Evolutionary conservation across 495 filamentous ascomycete genomes (phyloP).

Genomic region (Pseudevernia furfuracea): DNA sequence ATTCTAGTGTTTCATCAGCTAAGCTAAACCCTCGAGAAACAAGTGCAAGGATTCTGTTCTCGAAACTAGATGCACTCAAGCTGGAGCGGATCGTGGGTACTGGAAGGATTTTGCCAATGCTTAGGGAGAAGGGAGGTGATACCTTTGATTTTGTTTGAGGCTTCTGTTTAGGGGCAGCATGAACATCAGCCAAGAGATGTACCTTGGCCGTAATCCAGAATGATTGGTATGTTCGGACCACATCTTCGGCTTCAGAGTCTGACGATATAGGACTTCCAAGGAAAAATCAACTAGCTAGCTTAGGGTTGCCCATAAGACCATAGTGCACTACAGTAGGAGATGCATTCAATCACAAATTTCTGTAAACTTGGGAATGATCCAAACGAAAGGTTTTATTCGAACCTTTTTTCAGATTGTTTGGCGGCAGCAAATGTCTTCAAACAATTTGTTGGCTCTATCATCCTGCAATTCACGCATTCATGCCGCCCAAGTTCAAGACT

Average conservation of each 20-base stretch:
- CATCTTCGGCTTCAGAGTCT: neutral
- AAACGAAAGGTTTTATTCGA: neutral
- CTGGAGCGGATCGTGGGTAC: slow-evolving; percentile 84
- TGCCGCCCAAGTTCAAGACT: neutral
- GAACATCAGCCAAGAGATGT: neutral
- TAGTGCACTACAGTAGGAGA: neutral
- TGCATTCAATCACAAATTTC: neutral
- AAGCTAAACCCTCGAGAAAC: slow-evolving; percentile 28
- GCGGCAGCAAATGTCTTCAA: neutral
- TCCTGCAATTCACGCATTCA: neutral
- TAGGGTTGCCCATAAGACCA: neutral
- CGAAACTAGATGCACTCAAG: slow-evolving; percentile 78
- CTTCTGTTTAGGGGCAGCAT: neutral
- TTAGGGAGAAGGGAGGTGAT: slow-evolving; percentile 71
- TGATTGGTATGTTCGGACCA: neutral
- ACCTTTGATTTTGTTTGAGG: slow-evolving; percentile 73
- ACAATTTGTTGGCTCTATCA: neutral
- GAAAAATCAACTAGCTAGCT: neutral
- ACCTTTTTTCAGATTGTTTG: too few relatives aligned
- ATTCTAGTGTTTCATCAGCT: slow-evolving; percentile 33
- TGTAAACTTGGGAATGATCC: neutral
- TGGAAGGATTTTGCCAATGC: slow-evolving; percentile 57
- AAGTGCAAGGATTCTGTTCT: slow-evolving; percentile 67
- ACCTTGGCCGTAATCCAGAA: neutral
- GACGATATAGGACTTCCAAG: neutral